These are phyloP conservation scores for Arabis hirsuta DNA, from an alignment of 345 rosid genomes.

Conservation along the genomic window DNA sequence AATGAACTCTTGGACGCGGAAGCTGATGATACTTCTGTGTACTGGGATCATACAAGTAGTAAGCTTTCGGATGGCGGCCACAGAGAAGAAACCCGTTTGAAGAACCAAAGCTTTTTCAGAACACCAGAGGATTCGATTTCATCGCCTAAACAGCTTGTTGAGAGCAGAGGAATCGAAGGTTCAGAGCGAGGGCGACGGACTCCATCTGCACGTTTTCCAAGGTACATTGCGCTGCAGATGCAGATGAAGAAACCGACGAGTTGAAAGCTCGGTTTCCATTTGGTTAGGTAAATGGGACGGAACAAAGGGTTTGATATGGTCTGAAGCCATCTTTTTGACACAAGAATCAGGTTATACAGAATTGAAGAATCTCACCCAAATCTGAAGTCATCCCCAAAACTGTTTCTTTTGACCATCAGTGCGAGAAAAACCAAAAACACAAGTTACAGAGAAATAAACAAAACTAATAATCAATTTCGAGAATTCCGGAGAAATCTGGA, in stretches of 20 bases:
- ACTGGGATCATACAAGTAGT: slow-evolving; percentile 59
- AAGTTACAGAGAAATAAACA: no score
- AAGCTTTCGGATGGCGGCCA: slow-evolving; percentile 71
- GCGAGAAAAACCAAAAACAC: no score
- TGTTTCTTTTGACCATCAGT: no score
- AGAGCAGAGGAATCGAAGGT: slow-evolving; percentile 56
- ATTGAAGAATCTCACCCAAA: slow-evolving; percentile 53
- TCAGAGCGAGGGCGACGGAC: slow-evolving; percentile 54
- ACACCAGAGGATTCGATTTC: slow-evolving; percentile 55
- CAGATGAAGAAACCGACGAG: slow-evolving; percentile 60
- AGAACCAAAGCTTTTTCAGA: slow-evolving; percentile 57
- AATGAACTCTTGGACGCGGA: slow-evolving; percentile 62
- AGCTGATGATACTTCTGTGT: slow-evolving; percentile 47
- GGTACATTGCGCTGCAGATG: slow-evolving; percentile 51
- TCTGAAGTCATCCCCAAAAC: no score
- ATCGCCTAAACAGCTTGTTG: slow-evolving; percentile 62
- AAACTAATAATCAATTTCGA: no score
- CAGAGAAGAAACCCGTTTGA: slow-evolving; percentile 64
- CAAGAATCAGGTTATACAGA: slow-evolving; percentile 47
- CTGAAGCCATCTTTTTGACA: slow-evolving; percentile 66
- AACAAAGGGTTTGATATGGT: slow-evolving; percentile 54
- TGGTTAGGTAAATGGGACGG: slow-evolving; percentile 48
- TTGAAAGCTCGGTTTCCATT: slow-evolving; percentile 51
- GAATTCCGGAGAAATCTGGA: no score
- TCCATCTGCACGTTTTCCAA: slow-evolving; percentile 50